Conservation (phyloP, 768 basidiomycete genomes). For the Termitomyces eurrhizus region DNA sequence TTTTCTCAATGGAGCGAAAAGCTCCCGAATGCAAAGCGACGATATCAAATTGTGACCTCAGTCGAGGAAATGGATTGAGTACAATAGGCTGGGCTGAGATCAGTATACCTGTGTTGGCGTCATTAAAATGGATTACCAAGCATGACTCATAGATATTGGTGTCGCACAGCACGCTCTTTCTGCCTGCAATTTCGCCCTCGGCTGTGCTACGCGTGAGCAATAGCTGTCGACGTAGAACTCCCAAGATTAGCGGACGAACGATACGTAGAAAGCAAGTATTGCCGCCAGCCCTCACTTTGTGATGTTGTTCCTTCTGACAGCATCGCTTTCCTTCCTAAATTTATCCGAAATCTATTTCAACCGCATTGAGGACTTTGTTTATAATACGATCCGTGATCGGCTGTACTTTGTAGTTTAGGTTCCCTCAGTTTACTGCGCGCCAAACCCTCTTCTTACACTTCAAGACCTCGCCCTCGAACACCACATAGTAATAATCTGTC, state of each 20-base stretch:
- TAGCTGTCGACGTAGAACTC: neutral
- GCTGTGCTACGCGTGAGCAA: neutral
- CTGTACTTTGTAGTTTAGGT: neutral
- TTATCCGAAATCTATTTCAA: neutral
- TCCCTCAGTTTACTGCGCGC: neutral
- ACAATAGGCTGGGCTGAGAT: neutral
- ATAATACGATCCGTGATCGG: slow-evolving; percentile 16
- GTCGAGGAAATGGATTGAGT: neutral
- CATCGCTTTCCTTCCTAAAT: slow-evolving; percentile 5
- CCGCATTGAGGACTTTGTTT: slow-evolving; percentile 3
- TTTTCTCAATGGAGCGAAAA: neutral
- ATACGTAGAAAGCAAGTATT: neutral
- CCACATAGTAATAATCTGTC: neutral
- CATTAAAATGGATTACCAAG: too few relatives aligned
- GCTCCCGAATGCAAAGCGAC: neutral
- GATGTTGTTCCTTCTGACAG: neutral
- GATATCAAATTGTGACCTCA: neutral
- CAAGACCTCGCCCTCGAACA: neutral
- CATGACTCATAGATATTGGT: too few relatives aligned
- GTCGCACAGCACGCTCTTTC: too few relatives aligned
- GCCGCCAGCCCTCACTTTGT: too few relatives aligned
- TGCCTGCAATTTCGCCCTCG: neutral
- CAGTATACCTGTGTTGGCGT: neutral
- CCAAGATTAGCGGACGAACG: neutral
- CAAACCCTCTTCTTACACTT: neutral